These are phyloP conservation scores for Vanilla planifolia DNA, from an alignment of 106 monocot species.

Conservation along the genomic window DNA sequence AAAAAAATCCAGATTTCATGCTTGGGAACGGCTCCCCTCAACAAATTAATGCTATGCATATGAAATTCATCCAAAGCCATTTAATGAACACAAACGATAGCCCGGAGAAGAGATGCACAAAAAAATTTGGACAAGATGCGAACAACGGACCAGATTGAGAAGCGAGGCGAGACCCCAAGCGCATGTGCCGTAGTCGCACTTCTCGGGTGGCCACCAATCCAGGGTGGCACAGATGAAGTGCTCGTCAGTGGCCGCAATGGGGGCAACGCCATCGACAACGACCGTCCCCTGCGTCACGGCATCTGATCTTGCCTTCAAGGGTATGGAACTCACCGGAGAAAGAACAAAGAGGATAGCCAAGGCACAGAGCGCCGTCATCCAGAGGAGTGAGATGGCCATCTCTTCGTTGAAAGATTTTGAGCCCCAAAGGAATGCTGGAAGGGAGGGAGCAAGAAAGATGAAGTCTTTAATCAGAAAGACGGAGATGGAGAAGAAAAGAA, in stretches of 20 bases:
- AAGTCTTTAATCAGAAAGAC: not conserved
- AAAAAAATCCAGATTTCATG: not conserved
- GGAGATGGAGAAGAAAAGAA: not conserved
- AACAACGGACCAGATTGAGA: slow-evolving; percentile 66
- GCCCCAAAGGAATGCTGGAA: not conserved
- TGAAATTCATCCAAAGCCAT: no score
- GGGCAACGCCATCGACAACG: slow-evolving; percentile 34
- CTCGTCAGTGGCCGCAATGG: slow-evolving; percentile 58
- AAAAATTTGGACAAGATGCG: not conserved
- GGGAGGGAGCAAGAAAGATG: not conserved
- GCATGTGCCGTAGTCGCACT: slow-evolving; percentile 95
- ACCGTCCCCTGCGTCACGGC: slow-evolving; percentile 22
- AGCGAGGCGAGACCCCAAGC: slow-evolving; percentile 81
- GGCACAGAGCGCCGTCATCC: not conserved
- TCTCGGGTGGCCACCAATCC: slow-evolving; percentile 99
- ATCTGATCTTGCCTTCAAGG: slow-evolving; percentile 6
- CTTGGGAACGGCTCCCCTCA: no score
- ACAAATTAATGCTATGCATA: no score
- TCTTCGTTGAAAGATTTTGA: not conserved
- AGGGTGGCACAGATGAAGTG: slow-evolving; percentile 87
- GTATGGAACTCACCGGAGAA: not conserved
- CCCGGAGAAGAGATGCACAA: not conserved
- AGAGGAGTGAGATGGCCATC: not conserved
- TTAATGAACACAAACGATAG: no score
- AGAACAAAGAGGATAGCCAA: not conserved